phyloP scores from a whole-genome alignment of 139 green algal genomes.

The Coelastrella sp. region DNA sequence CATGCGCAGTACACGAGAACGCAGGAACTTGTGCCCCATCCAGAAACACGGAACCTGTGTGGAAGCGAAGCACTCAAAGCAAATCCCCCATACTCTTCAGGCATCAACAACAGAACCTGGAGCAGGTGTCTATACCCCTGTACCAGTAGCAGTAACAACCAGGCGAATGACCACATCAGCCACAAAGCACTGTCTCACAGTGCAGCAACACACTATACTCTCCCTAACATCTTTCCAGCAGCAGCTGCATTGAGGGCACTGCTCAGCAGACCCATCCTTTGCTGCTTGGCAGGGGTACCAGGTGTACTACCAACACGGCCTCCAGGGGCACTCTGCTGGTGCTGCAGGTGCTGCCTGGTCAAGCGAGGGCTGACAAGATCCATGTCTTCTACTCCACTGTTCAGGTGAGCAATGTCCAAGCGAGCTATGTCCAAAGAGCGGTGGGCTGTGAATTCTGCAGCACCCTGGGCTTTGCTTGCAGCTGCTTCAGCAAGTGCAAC shows the following conservation, averaged over 20 bases:
- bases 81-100: neutral
- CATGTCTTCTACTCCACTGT: neutral
- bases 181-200: neutral
- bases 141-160: neutral
- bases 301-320: neutral
- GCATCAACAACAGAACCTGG: neutral
- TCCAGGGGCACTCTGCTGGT: neutral
- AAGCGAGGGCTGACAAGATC: neutral
- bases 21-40: too few relatives aligned
- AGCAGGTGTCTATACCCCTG: too few relatives aligned
- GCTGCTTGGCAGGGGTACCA: neutral
- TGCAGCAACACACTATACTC: neutral
- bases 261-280: neutral
- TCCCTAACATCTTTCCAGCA: neutral
- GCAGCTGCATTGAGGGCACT: constrained; percentile 1
- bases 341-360: neutral
- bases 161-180: neutral
- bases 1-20: too few relatives aligned
- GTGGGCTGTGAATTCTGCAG: neutral
- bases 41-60: too few relatives aligned
- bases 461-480: neutral
- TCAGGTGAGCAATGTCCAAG: neutral
- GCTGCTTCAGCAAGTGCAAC: neutral
- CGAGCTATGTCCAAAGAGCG: neutral
- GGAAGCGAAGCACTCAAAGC: too few relatives aligned